These are phyloP conservation scores for Coleophoma cylindrospora DNA, from an alignment of 2,329 filamentous ascomycete species.

Conservation along the genomic window DNA sequence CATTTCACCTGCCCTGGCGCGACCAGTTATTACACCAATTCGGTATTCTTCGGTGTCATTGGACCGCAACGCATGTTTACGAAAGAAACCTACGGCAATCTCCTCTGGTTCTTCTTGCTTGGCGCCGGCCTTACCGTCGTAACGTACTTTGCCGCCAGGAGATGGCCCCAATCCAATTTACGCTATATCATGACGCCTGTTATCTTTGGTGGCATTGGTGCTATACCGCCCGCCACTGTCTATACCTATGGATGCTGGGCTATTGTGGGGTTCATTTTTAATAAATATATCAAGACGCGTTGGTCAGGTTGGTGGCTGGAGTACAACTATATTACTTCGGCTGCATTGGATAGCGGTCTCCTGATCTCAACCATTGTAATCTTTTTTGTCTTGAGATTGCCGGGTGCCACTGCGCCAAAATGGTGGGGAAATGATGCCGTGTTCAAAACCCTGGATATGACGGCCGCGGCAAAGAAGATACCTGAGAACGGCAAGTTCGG, in stretches of 20 bases:
- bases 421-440: conserved; percentile 92
- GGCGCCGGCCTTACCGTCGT: conserved; percentile 71
- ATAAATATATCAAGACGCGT: conserved; percentile 65
- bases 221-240: conserved; percentile 82
- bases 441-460: conserved; percentile 81
- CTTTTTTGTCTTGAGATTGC: conserved; percentile 81
- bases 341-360: conserved; percentile 76
- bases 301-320: conserved; percentile 80
- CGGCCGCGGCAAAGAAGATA: conserved; percentile 63
- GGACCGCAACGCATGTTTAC: conserved; percentile 80
- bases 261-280: conserved; percentile 80
- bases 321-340: conserved; percentile 84
- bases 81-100: conserved; percentile 65
- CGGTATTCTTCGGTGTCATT: conserved; percentile 84
- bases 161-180: conserved; percentile 55
- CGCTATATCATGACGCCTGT: conserved; percentile 79
- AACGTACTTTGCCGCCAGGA: conserved; percentile 64
- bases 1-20: conserved; percentile 86
- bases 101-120: conserved; percentile 78
- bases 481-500: conserved; percentile 62
- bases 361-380: conserved; percentile 79
- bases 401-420: conserved; percentile 68
- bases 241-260: conserved; percentile 89
- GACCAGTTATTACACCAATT: conserved; percentile 84
- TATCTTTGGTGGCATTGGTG: conserved; percentile 74